A percentile compares a stretch with the other conserved stretches of the same genome.
Evolutionary conservation across 441 rosid genomes (phyloP).

Genomic region (Raphanus hybrid): DNA sequence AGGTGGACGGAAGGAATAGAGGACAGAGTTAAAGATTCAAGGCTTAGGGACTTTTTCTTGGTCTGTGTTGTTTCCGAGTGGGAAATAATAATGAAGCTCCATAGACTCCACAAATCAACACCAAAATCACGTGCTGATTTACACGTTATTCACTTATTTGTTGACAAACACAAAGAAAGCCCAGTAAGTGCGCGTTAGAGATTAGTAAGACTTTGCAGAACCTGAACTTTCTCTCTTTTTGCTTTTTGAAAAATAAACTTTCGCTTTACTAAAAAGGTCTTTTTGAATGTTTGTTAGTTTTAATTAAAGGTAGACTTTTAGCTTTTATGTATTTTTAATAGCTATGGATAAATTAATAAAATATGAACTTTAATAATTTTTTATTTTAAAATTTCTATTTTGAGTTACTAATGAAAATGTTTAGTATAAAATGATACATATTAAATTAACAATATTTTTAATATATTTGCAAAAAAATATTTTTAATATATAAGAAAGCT

Average conservation of each 20-base stretch:
- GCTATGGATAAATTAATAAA: neutral
- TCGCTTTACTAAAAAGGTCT: neutral
- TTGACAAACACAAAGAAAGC: neutral
- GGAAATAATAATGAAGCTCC: neutral
- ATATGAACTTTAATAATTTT: neutral
- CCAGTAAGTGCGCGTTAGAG: neutral
- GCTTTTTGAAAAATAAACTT: too few relatives aligned
- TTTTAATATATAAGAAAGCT: too few relatives aligned
- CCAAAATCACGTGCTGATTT: slow-evolving; percentile 19
- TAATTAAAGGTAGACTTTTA: too few relatives aligned
- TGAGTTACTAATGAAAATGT: too few relatives aligned
- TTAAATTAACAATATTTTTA: too few relatives aligned
- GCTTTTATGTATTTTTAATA: neutral
- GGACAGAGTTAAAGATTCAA: neutral
- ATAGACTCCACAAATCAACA: slow-evolving; percentile 6
- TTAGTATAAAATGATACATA: too few relatives aligned
- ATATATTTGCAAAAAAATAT: too few relatives aligned
- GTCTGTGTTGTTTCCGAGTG: slow-evolving; percentile 20
- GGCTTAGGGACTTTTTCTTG: neutral
- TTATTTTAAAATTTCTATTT: neutral
- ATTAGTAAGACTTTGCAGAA: neutral
- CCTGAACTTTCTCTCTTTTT: neutral
- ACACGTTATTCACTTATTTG: neutral
- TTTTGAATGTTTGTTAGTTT: neutral
- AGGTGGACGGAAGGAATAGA: neutral